Base-by-base conservation (phyloP, 1,284 basidiomycete species). In the Hypsizygus ulmarius region DNA sequence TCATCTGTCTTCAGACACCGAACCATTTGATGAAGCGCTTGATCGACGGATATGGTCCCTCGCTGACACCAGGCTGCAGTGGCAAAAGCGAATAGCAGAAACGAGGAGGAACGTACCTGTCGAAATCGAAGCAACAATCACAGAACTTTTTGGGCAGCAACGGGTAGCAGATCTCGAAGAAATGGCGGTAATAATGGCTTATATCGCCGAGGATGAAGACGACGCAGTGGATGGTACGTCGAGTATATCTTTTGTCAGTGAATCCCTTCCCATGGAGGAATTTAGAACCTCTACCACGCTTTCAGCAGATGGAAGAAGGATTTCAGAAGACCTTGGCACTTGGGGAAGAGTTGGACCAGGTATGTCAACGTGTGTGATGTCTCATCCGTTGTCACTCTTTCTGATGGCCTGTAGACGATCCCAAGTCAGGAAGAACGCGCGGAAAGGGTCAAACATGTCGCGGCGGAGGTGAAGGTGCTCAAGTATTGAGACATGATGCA, bases 11-110 rank as follows among this genome's bases (percentile, higher is more conserved):
- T 33, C 56, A 88, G 87, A 85, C 18, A 78, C 79, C 50, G 87
- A 91, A 59, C 76, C 81, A 4, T 93, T 91, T 60, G 89, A 93
- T 60, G 90, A 93, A 64, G 79, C 77, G 1, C 73, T 91, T 32
- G 88, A 90, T 60, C 71, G 86, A 46, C 75, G 78, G 29, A 82
- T 90, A 38, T 87, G 82, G 81, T 81, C 81, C 1, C 64, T 89
- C 12, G 79, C 82, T 37, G 77, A 82, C 44, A 84, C 87, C 49
- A 69, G 79, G 12, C 66, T 88, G 36, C 75, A 80, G 52, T 87
- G 79, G 78, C 81, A 87, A 57, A 80, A 79, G 47, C 75, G 78
- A 35, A 74, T 87, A 30, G 82, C 82, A 29, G 78, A 79, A 37
- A 77, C 74, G 50, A 73, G 88, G 45, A 77, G 82, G 40, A 73